phyloP scores from a whole-genome alignment of 2,329 filamentous ascomycete genomes.

The Pezicula radicicola region DNA sequence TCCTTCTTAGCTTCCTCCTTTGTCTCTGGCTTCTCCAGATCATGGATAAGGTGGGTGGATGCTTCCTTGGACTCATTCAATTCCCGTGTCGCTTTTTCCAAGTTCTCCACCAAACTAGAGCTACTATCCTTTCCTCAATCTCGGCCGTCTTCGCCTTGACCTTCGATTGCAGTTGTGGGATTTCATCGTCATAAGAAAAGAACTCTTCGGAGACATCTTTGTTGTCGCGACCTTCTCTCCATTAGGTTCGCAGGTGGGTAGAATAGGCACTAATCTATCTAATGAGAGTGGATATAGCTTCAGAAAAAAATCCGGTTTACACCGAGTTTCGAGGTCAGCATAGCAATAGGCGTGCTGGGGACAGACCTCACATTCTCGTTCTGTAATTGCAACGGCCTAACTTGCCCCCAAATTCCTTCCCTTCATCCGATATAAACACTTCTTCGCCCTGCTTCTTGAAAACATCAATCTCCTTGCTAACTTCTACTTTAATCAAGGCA shows the following conservation, averaged over 20 bases:
- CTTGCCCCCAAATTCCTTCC: too few relatives aligned
- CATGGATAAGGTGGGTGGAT: conserved; percentile 48
- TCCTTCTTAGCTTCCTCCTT: too few relatives aligned
- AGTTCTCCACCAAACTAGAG: conserved; percentile 52
- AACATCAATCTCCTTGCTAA: conserved; percentile 5
- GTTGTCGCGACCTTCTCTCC: conserved; percentile 72
- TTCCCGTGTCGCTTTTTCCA: conserved; percentile 44
- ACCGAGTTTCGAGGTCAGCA: conserved; percentile 70
- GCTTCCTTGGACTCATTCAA: conserved; percentile 72
- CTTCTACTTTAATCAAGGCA: conserved; percentile 6
- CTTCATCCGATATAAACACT: too few relatives aligned
- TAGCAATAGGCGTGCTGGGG: conserved; percentile 90
- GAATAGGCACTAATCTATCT: conserved; percentile 75
- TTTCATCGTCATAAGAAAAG: conserved; percentile 89
- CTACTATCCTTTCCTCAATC: conserved; percentile 69
- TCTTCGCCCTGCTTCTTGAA: conserved; percentile 33
- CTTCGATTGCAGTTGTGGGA: conserved; percentile 76
- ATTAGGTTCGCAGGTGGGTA: conserved; percentile 91
- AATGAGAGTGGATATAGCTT: conserved; percentile 81
- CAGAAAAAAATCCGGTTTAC: conserved; percentile 84
- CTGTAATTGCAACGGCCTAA: conserved; percentile 64
- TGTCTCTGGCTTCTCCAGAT: conserved; percentile 14
- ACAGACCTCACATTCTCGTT: conserved; percentile 85
- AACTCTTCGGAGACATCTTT: conserved; percentile 62
- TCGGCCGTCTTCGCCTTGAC: conserved; percentile 67